Evolutionary conservation across 108 stramenopile genomes (phyloP).

Genomic region (Nitzschia sp.): DNA sequence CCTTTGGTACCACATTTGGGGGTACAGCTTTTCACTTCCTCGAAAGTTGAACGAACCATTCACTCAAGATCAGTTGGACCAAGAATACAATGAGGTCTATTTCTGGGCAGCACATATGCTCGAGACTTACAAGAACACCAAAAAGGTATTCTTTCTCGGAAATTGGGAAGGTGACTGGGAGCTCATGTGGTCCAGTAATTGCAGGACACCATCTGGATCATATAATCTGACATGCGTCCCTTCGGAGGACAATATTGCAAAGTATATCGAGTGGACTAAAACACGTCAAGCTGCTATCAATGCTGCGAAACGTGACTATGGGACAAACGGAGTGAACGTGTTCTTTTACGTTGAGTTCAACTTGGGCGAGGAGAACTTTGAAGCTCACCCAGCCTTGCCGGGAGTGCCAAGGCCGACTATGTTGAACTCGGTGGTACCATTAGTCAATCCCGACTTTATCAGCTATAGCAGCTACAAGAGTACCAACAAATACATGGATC

Average conservation of each 20-base stretch:
- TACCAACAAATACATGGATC: neutral
- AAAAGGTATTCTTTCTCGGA: constrained; percentile 14
- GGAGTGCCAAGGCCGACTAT: constrained; percentile 2
- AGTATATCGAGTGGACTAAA: neutral
- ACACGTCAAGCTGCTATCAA: constrained; percentile 1
- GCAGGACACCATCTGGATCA: neutral
- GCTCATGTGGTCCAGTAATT: constrained; percentile 7
- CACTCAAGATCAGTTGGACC: neutral
- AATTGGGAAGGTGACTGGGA: constrained; percentile 15
- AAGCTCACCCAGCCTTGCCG: neutral
- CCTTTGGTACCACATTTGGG: constrained; percentile 16
- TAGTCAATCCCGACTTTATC: constrained; percentile 8
- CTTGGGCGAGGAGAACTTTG: constrained; percentile 13
- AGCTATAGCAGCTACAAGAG: constrained; percentile 16
- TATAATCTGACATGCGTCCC: neutral
- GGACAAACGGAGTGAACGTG: neutral
- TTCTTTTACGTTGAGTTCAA: constrained; percentile 17
- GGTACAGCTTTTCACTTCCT: neutral
- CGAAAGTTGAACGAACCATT: neutral
- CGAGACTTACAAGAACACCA: neutral
- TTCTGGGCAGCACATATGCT: constrained; percentile 10
- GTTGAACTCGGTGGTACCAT: constrained; percentile 9
- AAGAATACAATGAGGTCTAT: constrained; percentile 5
- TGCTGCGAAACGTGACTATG: constrained; percentile 2
- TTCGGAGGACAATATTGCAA: neutral